Evolutionary conservation across 495 filamentous ascomycete genomes (phyloP).

Genomic region (Podospora conica): DNA sequence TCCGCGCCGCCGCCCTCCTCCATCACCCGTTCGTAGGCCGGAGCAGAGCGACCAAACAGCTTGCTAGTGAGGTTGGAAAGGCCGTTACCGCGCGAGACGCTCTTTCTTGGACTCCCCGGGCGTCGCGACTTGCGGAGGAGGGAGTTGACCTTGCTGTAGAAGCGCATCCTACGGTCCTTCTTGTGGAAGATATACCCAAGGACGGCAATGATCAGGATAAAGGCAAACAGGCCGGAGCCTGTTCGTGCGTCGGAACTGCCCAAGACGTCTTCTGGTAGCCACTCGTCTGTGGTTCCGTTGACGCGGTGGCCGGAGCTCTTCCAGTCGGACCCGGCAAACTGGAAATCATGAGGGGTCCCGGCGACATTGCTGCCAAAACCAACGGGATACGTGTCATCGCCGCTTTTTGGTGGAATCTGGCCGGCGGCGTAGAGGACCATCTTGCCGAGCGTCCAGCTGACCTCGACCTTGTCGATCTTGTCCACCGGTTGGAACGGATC

Average conservation of each 20-base stretch:
- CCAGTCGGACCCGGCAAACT: constrained; percentile 66
- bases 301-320: constrained; percentile 28
- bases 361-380: constrained; percentile 80
- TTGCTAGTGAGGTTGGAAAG: constrained; percentile 52
- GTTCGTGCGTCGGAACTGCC: constrained; percentile 62
- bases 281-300: constrained; percentile 35
- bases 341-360: constrained; percentile 68
- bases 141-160: constrained; percentile 54
- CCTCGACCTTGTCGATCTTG: constrained; percentile 85
- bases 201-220: constrained; percentile 58
- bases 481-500: constrained; percentile 90
- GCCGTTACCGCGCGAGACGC: constrained; percentile 38
- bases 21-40: constrained; percentile 74
- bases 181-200: constrained; percentile 52
- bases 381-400: constrained; percentile 59
- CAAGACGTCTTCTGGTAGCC: constrained; percentile 57
- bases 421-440: constrained; percentile 96
- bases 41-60: constrained; percentile 45
- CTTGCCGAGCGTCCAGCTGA: constrained; percentile 98
- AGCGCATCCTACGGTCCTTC: constrained; percentile 61
- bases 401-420: constrained; percentile 61
- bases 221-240: constrained; percentile 68
- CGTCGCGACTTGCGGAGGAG: constrained; percentile 47
- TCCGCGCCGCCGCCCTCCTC: constrained; percentile 63
- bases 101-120: constrained; percentile 48